Evolutionary conservation across 164 flowering plant genomes (phyloP).

Genomic region (Chimonanthus praecox): DNA sequence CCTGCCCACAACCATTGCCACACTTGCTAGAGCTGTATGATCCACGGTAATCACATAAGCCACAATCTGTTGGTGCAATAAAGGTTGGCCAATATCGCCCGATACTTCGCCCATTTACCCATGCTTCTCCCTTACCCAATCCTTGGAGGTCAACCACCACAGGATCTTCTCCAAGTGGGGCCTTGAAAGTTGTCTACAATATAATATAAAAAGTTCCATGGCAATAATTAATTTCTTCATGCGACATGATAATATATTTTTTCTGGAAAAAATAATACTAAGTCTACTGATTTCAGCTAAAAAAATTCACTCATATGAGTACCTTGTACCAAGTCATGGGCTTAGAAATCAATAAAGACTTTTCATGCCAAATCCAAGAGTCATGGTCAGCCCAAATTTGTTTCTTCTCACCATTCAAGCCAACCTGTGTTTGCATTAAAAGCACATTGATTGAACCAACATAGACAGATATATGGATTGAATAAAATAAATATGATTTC

Average conservation of each 20-base stretch:
- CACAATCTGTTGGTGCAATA: neutral
- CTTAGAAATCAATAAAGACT: neutral
- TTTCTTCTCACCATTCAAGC: slow-evolving; percentile 1
- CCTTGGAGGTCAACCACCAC: neutral
- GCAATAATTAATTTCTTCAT: too few species aligned
- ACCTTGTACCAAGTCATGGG: slow-evolving; percentile 9
- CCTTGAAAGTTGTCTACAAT: neutral
- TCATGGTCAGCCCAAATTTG: neutral
- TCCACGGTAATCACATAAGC: neutral
- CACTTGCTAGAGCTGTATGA: neutral
- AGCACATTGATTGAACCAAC: neutral
- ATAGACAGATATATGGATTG: neutral
- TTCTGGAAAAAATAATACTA: neutral
- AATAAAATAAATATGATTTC: neutral
- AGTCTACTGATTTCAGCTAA: too few species aligned
- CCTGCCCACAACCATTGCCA: too few species aligned
- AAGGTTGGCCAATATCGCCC: neutral
- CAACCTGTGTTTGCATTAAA: neutral
- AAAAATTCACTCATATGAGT: too few species aligned
- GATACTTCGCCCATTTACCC: neutral
- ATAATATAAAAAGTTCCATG: neutral
- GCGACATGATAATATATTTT: too few species aligned
- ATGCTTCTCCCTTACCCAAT: neutral
- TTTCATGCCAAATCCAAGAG: neutral
- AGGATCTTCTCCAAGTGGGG: neutral